Conservation (phyloP, 2,329 filamentous ascomycete genomes). For the Juglanconis juglandina region DNA sequence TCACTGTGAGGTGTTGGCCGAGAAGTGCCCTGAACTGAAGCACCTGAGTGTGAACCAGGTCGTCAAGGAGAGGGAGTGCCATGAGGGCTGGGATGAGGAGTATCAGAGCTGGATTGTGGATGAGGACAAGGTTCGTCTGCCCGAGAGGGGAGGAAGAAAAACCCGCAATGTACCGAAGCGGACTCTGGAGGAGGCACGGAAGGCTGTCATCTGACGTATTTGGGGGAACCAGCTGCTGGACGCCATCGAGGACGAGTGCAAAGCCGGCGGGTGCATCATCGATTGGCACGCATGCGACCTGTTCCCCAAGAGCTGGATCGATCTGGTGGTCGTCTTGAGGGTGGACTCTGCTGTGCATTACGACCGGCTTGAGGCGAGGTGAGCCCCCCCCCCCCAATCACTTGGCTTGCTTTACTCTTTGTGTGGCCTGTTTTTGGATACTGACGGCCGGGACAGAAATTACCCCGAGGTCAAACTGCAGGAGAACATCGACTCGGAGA, state of each 20-base stretch:
- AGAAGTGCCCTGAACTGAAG: constrained; percentile 65
- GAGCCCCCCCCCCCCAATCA: constrained; percentile 20
- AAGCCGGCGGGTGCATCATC: constrained; percentile 79
- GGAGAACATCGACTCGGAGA: constrained; percentile 95
- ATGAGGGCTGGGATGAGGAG: constrained; percentile 84
- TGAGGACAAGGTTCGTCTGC: constrained; percentile 74
- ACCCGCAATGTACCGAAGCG: too few relatives aligned
- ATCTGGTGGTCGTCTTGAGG: constrained; percentile 87
- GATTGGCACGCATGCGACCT: constrained; percentile 98
- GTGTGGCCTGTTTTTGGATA: background rate
- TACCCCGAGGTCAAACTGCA: constrained; percentile 86
- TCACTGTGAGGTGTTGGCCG: constrained; percentile 77
- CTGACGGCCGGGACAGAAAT: constrained; percentile 46
- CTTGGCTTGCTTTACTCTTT: too few relatives aligned
- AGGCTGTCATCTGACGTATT: constrained; percentile 9
- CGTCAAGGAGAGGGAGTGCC: constrained; percentile 82
- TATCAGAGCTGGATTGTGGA: constrained; percentile 89
- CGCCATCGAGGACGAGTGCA: constrained; percentile 77
- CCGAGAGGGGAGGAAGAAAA: too few relatives aligned
- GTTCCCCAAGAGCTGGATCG: constrained; percentile 90
- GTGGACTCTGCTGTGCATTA: constrained; percentile 78
- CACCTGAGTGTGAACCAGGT: constrained; percentile 88
- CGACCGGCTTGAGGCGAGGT: constrained; percentile 76
- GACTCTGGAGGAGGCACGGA: too few relatives aligned
- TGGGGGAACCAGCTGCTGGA: constrained; percentile 67